phyloP scores from a whole-genome alignment of 805 yeast species.

The Metschnikowia dekortorum region DNA sequence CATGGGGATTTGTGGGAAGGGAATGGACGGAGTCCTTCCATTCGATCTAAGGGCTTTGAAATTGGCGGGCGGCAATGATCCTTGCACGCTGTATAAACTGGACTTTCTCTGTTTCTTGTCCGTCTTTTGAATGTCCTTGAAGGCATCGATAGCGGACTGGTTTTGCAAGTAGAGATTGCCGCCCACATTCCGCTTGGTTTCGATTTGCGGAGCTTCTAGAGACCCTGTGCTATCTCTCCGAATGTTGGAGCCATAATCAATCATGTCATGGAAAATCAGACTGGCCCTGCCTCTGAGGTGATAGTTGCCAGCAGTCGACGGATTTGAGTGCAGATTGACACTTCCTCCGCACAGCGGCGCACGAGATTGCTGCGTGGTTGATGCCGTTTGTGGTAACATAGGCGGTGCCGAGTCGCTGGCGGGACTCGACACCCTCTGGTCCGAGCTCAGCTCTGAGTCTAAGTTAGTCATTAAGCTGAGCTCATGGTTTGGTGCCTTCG shows the following conservation, averaged over 20 bases:
- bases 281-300: slow-evolving; percentile 1
- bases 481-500: slow-evolving; percentile 34
- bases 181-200: slow-evolving; percentile 42
- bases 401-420: background rate
- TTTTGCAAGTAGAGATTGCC: slow-evolving; percentile 42
- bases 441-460: background rate
- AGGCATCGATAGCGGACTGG: slow-evolving; percentile 39
- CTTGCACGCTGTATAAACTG: slow-evolving; percentile 10
- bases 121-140: slow-evolving; percentile 39
- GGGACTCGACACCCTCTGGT: background rate
- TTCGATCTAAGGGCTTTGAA: slow-evolving; percentile 3
- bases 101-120: slow-evolving; percentile 37
- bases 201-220: slow-evolving; percentile 41
- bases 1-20: background rate
- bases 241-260: slow-evolving; percentile 23
- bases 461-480: slow-evolving; percentile 20
- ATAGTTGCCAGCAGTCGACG: background rate
- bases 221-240: slow-evolving; percentile 21
- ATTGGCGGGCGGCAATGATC: slow-evolving; percentile 9
- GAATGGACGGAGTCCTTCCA: slow-evolving; percentile 1
- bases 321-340: background rate
- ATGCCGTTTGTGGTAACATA: background rate
- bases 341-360: background rate
- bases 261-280: slow-evolving; percentile 26
- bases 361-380: background rate